Evolutionary conservation across 441 rosid genomes (phyloP), one percentile per base, ranked within the genome.

Genomic region (Manihot esculenta): DNA sequence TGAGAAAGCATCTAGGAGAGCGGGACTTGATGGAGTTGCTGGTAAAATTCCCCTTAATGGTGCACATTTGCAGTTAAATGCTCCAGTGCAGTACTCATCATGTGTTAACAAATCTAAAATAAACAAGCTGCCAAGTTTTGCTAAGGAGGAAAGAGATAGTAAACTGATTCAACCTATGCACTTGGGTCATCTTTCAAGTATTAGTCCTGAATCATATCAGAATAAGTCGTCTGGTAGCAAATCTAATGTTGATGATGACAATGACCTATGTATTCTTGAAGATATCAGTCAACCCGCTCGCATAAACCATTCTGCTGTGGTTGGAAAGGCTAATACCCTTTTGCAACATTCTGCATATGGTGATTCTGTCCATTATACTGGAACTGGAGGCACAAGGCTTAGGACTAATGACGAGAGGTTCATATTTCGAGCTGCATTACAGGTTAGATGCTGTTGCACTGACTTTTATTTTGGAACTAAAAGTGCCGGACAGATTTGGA

Each of bases 201-300:
- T 77, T 71, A 85, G 89, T 68, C 81, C 87, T 13, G 94, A 92
- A 78, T 92, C 97, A 68, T 79, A 80, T 76, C 92, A 88, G 72
- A 88, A 92, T 58, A 84, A 82, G 76, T 87, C 88, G 45, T 76
- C 87, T n/a, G 87, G 86, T 69, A 83, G 83, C 74, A 76, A 78
- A 76, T 88, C 87, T 15, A 76, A 72, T 72, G 73, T 77, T 69
- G 97, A 87, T 77, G 87, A 85, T 79, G 96, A 89, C 74, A 81
- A 84, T 73, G 97, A 94, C 77, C 62, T 94, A 73, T 92, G 84
- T 80, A 87, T 94, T 33, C 86, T 92, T 65, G 98, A 92, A 72
- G 86, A 87, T 75, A 83, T 76, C 73, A 84, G 97, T 79, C 93
- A 81, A 81, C 83, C 89, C 73, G 84, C 86, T 30, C 53, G 67